phyloP scores from a whole-genome alignment of 805 yeast species.

The Candida argentea region DNA sequence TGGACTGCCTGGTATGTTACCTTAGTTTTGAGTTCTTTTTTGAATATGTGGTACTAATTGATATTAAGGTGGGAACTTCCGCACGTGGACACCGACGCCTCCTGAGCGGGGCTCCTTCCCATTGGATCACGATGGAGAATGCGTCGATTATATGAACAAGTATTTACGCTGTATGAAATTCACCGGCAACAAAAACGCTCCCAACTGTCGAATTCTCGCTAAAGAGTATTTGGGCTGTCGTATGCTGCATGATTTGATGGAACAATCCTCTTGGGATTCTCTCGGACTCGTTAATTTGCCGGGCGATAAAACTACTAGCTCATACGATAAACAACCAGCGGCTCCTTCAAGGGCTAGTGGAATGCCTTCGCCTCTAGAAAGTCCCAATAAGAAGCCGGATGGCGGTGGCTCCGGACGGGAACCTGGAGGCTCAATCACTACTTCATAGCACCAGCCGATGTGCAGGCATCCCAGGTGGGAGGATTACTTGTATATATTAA shows the following conservation, averaged over 20 bases:
- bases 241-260: constrained; percentile 61
- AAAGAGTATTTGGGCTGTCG: constrained; percentile 75
- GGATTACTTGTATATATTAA: too few species aligned
- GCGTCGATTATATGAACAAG: constrained; percentile 61
- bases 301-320: constrained; percentile 13
- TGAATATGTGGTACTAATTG: constrained; percentile 2
- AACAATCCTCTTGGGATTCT: constrained; percentile 32
- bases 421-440: too few species aligned
- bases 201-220: constrained; percentile 82
- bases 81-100: constrained; percentile 66
- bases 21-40: background rate
- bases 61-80: constrained; percentile 9
- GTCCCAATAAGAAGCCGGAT: too few species aligned
- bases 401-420: too few species aligned
- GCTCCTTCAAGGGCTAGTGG: too few species aligned
- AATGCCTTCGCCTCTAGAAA: too few species aligned
- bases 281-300: constrained; percentile 33
- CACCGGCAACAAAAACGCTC: constrained; percentile 75
- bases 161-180: constrained; percentile 72
- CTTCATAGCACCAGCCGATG: too few species aligned
- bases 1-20: constrained; percentile 27
- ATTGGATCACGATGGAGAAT: constrained; percentile 79
- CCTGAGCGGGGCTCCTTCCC: constrained; percentile 98
- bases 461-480: too few species aligned
- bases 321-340: too few species aligned